Evolutionary conservation across 768 basidiomycete genomes (phyloP).

Genomic region (Leccinum broughii): DNA sequence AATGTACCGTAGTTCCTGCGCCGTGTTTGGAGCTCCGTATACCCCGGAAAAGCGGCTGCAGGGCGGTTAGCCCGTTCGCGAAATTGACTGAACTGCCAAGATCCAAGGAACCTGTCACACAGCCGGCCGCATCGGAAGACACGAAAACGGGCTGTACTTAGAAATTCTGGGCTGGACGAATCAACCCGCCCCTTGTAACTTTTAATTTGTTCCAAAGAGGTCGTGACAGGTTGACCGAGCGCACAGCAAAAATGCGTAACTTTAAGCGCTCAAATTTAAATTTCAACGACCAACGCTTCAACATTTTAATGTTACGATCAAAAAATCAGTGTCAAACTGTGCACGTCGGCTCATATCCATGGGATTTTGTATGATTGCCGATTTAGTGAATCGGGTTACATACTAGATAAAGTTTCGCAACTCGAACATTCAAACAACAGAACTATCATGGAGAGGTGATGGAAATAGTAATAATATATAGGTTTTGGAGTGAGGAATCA

Average conservation of each 20-base stretch:
- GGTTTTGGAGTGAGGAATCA: slow-evolving; percentile 7
- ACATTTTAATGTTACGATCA: background rate
- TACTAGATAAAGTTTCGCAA: background rate
- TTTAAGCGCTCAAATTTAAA: background rate
- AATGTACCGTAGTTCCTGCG: background rate
- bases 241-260: background rate
- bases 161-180: background rate
- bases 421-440: background rate
- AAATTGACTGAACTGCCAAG: background rate
- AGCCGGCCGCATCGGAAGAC: background rate
- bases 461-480: slow-evolving; percentile 32
- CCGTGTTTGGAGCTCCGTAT: background rate
- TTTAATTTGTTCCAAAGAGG: too few species aligned
- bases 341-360: background rate
- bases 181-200: too few species aligned
- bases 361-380: background rate
- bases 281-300: background rate
- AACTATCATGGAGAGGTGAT: background rate
- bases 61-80: background rate
- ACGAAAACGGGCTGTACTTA: background rate
- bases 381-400: background rate
- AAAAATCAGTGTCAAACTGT: slow-evolving; percentile 2
- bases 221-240: too few species aligned
- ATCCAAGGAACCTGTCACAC: background rate
- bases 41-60: background rate